These are phyloP conservation scores for Coniosporium tulheliwenetii DNA, from an alignment of 2,329 filamentous ascomycete species.

Conservation along the genomic window DNA sequence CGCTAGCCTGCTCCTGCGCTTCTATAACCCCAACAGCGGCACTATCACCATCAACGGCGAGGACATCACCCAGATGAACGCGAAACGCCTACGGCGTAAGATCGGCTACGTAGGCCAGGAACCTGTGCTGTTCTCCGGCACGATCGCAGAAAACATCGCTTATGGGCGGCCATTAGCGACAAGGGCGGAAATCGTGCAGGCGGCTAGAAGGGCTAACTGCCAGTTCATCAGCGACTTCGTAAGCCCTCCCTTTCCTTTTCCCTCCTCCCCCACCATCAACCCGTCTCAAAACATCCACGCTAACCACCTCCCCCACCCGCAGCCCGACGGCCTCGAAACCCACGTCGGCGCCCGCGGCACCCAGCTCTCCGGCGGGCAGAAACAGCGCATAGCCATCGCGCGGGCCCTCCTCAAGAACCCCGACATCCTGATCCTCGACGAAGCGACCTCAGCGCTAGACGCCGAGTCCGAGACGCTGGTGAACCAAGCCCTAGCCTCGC, in stretches of 20 bases:
- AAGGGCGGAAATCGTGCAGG: conserved; percentile 65
- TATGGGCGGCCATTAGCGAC: conserved; percentile 75
- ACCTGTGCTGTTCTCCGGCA: conserved; percentile 78
- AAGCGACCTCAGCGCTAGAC: conserved; percentile 86
- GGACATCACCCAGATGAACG: conserved; percentile 76
- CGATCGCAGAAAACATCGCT: conserved; percentile 76
- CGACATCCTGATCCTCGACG: conserved; percentile 91
- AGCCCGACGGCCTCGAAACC: conserved; percentile 86
- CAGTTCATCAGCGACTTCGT: conserved; percentile 89
- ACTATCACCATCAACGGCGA: conserved; percentile 69
- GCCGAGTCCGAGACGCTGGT: conserved; percentile 95
- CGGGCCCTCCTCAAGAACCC: conserved; percentile 88
- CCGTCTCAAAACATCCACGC: conserved; percentile 4
- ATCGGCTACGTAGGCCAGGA: conserved; percentile 95
- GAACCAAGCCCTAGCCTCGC: conserved; percentile 68
- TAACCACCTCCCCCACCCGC: conserved; percentile 3
- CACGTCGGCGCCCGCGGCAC: conserved; percentile 83
- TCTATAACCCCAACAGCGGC: conserved; percentile 72
- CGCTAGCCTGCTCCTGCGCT: conserved; percentile 75
- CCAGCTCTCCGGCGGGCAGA: conserved; percentile 89
- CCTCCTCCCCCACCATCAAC: neutral
- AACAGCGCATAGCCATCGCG: conserved; percentile 94
- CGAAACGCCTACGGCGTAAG: conserved; percentile 78
- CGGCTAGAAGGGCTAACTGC: conserved; percentile 86
- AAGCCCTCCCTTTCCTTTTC: conserved; percentile 17